These are phyloP conservation scores for Picea abies DNA, from an alignment of 83 land plant genomes.

Conservation along the genomic window DNA sequence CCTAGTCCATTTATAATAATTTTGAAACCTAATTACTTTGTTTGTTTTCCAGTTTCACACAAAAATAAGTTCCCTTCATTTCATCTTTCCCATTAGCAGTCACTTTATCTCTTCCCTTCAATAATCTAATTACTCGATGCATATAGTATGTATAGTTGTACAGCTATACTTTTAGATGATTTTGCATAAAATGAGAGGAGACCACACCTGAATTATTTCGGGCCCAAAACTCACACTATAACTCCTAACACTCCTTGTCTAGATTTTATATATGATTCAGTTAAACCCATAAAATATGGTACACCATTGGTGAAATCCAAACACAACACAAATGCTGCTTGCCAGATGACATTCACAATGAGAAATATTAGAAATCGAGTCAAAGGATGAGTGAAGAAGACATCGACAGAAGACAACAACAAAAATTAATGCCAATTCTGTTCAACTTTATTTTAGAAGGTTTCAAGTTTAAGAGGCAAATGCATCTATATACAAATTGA, in stretches of 20 bases:
- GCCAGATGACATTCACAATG: background rate
- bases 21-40: no score
- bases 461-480: background rate
- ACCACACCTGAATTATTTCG: background rate
- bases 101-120: background rate
- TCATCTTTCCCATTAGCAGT: no score
- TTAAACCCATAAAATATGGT: background rate
- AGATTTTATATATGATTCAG: background rate
- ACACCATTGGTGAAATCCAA: background rate
- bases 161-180: background rate
- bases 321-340: background rate
- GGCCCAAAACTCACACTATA: background rate
- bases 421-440: background rate
- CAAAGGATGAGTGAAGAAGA: background rate
- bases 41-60: no score
- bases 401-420: background rate
- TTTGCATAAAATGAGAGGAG: background rate
- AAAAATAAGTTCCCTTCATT: no score
- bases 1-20: no score
- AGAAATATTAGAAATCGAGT: background rate
- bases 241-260: background rate
- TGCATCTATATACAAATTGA: background rate
- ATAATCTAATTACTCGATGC: background rate
- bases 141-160: background rate
- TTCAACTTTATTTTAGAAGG: background rate